A percentile compares a stretch with the other conserved stretches of the same genome.
Conservation (phyloP, 202 grass and related monocot genomes). For the Alloteropsis angusta region DNA sequence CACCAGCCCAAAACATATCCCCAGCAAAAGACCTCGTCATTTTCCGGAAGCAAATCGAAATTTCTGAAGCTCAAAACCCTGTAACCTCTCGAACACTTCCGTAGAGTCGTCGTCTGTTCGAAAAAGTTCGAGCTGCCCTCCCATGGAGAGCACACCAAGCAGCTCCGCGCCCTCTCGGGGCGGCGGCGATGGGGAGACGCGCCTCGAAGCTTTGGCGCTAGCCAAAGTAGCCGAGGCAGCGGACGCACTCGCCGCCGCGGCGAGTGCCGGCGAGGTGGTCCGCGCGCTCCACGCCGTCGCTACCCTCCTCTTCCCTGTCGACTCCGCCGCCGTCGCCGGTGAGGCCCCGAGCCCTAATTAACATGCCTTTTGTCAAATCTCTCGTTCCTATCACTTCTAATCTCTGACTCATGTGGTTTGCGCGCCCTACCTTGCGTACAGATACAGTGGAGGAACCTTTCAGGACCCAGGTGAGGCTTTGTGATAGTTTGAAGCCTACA, state of each 20-base stretch:
- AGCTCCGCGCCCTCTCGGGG: not conserved
- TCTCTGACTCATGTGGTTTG: not conserved
- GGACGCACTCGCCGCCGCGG: slow-evolving; percentile 38
- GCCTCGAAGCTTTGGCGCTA: slow-evolving; percentile 42
- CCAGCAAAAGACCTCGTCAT: too few relatives aligned
- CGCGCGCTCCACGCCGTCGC: slow-evolving; percentile 62
- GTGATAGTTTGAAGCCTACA: not conserved
- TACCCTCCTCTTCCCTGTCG: slow-evolving; percentile 59
- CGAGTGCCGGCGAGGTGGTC: slow-evolving; percentile 49
- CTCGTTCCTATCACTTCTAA: not conserved
- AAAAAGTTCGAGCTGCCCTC: not conserved
- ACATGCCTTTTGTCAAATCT: not conserved
- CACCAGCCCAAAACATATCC: too few relatives aligned
- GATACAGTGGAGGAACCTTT: slow-evolving; percentile 54
- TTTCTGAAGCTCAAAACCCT: too few relatives aligned
- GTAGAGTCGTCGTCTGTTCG: not conserved
- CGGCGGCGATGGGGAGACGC: not conserved
- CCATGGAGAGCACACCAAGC: slow-evolving; percentile 28
- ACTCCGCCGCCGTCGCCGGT: slow-evolving; percentile 56
- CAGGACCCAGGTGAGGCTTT: slow-evolving; percentile 53
- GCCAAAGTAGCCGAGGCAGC: slow-evolving; percentile 56
- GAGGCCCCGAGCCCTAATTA: slow-evolving; percentile 19
- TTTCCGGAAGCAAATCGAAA: too few relatives aligned
- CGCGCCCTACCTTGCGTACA: slow-evolving; percentile 22
- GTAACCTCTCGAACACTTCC: not conserved